Base-by-base conservation (phyloP, 345 rosid species). In the Salix brachista region DNA sequence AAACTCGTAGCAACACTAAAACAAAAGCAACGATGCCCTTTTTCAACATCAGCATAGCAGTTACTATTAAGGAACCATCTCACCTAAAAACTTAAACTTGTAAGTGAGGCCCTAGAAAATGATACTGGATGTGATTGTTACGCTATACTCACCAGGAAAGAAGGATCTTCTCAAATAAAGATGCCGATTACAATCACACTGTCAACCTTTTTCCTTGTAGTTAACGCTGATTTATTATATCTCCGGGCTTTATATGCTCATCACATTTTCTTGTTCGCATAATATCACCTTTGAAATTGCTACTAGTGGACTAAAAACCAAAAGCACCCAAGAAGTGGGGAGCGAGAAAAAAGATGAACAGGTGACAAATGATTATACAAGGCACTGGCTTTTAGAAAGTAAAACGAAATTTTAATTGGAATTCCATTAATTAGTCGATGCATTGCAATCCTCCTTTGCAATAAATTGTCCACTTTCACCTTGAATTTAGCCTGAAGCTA, bases 301-400 rank as follows among this genome's bases (percentile, higher is more conserved):
- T 18, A 7, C 11, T 65, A 32, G 42, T 65, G 42, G 39, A 32
- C 28, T 21, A 32, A 32, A 17, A 44, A 16, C 13, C 50, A 28
- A 26, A 71, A 71, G 50, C 75, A 58, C 67, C 52, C 75, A 8
- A 60, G 54, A 37, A 72, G 42, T 4, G 21, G 75, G 65, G 46
- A n/a, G 18, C 46, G n/a, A 34, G 30, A 42, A 32, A 52, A 16
- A 25, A 44, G 8, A 50, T 17, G 56, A 18, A 18, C 56, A 17
- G 56, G 8, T 18, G 60, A 54, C 11, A 19, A 21, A 7, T 21
- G 60, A 54, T 18, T 19, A 21, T 7, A 54, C 25, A 19, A 21
- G 60, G 60, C 60, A 54, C 25, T 2, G 11, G 60, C 21, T 54
- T 54, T 19, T 21, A 54, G 60, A 54, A 54, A 54, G 60, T 8